Evolutionary conservation across 179 eudicot genomes (phyloP).

Genomic region (Patellifolia procumbens): DNA sequence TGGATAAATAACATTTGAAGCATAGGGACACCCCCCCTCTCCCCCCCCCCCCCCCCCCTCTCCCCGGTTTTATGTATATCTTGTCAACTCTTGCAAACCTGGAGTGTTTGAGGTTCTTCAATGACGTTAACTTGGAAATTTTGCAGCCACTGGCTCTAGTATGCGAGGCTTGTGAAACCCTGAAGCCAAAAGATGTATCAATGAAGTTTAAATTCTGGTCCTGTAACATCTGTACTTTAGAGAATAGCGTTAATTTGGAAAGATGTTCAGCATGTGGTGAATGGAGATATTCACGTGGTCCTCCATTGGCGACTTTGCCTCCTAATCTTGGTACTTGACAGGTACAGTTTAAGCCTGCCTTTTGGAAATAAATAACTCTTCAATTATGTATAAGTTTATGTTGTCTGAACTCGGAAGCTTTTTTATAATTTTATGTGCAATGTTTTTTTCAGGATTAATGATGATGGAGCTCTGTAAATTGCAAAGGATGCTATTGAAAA

Average conservation of each 20-base stretch:
- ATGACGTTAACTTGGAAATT: slow-evolving; percentile 7
- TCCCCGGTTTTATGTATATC: background rate
- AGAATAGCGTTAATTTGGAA: slow-evolving; percentile 57
- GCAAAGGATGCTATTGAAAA: background rate
- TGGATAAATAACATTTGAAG: background rate
- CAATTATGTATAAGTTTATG: background rate
- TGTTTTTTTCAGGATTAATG: background rate
- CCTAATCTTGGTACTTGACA: slow-evolving; percentile 74
- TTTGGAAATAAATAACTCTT: background rate
- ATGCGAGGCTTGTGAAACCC: slow-evolving; percentile 65
- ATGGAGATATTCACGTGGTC: slow-evolving; percentile 87
- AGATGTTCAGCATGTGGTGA: slow-evolving; percentile 75
- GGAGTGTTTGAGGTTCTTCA: background rate
- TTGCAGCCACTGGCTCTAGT: slow-evolving; percentile 77
- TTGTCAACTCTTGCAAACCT: background rate
- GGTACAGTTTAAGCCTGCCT: slow-evolving; percentile 8
- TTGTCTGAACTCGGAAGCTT: background rate
- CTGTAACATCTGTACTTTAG: slow-evolving; percentile 83
- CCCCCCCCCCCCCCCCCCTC: no score
- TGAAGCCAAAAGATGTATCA: slow-evolving; percentile 57
- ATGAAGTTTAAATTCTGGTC: slow-evolving; percentile 59
- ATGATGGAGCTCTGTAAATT: no score
- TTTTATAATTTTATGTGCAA: background rate
- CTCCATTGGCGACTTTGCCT: slow-evolving; percentile 56
- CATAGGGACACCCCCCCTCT: background rate